These are phyloP conservation scores for Hysterium pulicare DNA, from an alignment of 2,329 filamentous ascomycete genomes.

Conservation along the genomic window DNA sequence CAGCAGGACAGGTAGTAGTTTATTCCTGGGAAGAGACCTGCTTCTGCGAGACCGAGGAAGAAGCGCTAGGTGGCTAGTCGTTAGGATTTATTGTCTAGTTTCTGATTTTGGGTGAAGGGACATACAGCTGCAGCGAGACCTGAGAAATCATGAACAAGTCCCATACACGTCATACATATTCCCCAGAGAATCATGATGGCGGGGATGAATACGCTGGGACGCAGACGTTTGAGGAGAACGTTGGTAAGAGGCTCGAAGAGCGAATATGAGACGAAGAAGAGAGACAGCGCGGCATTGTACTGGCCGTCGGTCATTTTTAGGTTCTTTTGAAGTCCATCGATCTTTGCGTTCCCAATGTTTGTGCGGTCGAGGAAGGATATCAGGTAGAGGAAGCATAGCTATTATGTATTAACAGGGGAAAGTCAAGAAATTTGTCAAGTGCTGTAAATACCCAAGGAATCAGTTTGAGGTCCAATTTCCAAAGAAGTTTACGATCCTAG, in stretches of 20 bases:
- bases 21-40: conserved; percentile 63
- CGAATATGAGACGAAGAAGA: conserved; percentile 85
- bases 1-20: conserved; percentile 81
- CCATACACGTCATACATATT: conserved; percentile 60
- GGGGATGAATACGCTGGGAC: conserved; percentile 76
- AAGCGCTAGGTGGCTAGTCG: conserved; percentile 31
- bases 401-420: neutral
- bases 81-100: conserved; percentile 3
- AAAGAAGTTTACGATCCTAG: conserved; percentile 60
- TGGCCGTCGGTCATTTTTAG: conserved; percentile 60
- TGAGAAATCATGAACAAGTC: conserved; percentile 61
- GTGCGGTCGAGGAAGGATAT: conserved; percentile 69
- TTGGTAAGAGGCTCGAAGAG: conserved; percentile 78
- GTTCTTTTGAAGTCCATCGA: conserved; percentile 56
- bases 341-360: conserved; percentile 72
- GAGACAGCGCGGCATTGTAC: conserved; percentile 73
- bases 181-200: conserved; percentile 76
- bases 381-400: conserved; percentile 69
- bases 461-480: conserved; percentile 59
- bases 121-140: conserved; percentile 59
- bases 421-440: neutral
- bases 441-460: conserved; percentile 52
- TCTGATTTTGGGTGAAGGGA: neutral
- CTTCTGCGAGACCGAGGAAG: conserved; percentile 70
- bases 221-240: conserved; percentile 70